Evolutionary conservation across 768 basidiomycete genomes (phyloP).

Genomic region (Tylopilus plumbeoviolaceoides): DNA sequence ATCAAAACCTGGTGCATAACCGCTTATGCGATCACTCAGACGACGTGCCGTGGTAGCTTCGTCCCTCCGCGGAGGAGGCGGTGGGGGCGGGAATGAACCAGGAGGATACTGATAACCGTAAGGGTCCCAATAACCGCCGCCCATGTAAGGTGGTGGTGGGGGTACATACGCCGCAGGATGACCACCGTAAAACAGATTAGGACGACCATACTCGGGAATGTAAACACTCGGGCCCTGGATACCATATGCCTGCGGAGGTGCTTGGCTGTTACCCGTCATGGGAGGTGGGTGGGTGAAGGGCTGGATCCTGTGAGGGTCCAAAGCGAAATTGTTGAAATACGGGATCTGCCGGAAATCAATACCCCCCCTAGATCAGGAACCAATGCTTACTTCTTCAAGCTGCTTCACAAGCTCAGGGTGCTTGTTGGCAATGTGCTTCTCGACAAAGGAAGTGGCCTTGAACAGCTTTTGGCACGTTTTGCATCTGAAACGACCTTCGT

Average conservation of each 20-base stretch:
- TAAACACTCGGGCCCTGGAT: conserved; percentile 59
- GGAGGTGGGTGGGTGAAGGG: conserved; percentile 79
- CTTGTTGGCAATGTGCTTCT: conserved; percentile 96
- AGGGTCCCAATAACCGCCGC: conserved; percentile 43
- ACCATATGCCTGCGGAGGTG: conserved; percentile 84
- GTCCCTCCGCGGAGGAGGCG: conserved; percentile 50
- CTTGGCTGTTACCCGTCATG: conserved; percentile 60
- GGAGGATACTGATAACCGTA: conserved; percentile 40
- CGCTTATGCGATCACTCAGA: conserved; percentile 78
- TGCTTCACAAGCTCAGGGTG: conserved; percentile 81
- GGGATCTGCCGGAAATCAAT: conserved; percentile 52
- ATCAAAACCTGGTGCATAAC: conserved; percentile 55
- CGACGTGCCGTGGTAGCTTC: conserved; percentile 57
- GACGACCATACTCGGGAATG: conserved; percentile 42
- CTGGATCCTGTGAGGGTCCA: conserved; percentile 91
- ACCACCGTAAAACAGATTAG: conserved; percentile 38
- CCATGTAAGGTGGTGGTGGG: conserved; percentile 38
- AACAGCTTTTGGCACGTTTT: conserved; percentile 96
- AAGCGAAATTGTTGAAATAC: conserved; percentile 93
- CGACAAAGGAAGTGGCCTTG: conserved; percentile 94
- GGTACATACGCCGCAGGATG: conserved; percentile 33
- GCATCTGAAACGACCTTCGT: conserved; percentile 95
- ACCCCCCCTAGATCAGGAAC: conserved; percentile 4
- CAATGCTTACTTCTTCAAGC: conserved; percentile 71
- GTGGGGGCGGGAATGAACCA: conserved; percentile 33